Conservation (phyloP, 225 moss, liverwort and hornwort species). For the Bryum argenteum region DNA sequence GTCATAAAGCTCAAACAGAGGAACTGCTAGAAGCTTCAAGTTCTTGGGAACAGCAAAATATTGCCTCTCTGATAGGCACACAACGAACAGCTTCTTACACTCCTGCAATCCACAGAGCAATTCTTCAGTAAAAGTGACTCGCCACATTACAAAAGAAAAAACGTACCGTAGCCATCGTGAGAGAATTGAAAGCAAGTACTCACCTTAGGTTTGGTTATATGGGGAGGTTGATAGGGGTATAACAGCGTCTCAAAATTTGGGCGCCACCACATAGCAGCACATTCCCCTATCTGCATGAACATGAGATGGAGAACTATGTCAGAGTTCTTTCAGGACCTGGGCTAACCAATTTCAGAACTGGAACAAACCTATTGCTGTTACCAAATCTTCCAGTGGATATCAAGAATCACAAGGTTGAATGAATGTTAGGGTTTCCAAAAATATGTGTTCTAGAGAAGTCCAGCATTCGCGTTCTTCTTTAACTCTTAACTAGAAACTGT, state of each 20-base stretch:
- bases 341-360: not conserved
- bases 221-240: slow-evolving; percentile 98
- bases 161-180: not conserved
- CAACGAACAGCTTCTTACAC: slow-evolving; percentile 98
- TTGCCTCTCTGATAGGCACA: slow-evolving; percentile 88
- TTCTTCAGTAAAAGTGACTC: slow-evolving; percentile 21
- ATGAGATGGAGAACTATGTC: slow-evolving; percentile 14
- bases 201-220: slow-evolving; percentile 99
- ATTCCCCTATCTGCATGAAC: slow-evolving; percentile 83
- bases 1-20: slow-evolving; percentile 97
- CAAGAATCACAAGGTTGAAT: not conserved
- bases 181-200: slow-evolving; percentile 17
- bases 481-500: not conserved
- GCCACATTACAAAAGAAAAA: not conserved
- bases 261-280: slow-evolving; percentile 99
- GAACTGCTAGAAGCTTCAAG: slow-evolving; percentile 92
- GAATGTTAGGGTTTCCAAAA: not conserved
- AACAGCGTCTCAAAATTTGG: slow-evolving; percentile 99
- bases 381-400: not conserved
- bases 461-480: not conserved
- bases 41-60: slow-evolving; percentile 99
- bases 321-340: not conserved
- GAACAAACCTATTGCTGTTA: not conserved
- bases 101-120: slow-evolving; percentile 60
- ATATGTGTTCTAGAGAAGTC: not conserved